Conservation (phyloP, 306 rosid species). For the Prunus fruticosa region DNA sequence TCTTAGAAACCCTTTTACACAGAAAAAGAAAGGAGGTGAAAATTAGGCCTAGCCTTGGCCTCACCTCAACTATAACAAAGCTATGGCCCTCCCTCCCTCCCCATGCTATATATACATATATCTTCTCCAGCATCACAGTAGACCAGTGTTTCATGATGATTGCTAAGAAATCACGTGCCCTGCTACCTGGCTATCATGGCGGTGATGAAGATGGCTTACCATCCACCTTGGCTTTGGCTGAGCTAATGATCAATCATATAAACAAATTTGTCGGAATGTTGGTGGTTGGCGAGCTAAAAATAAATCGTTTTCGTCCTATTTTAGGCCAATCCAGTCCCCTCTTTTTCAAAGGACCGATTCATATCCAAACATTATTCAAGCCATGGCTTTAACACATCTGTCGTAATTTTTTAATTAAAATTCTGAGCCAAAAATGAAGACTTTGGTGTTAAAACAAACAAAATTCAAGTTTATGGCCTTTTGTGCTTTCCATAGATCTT, state of each 20-base stretch:
- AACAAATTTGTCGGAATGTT: slow-evolving; percentile 72
- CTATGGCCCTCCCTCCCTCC: neutral
- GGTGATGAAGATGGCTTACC: slow-evolving; percentile 78
- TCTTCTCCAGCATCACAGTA: slow-evolving; percentile 1
- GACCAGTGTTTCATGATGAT: slow-evolving; percentile 8
- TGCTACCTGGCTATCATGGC: slow-evolving; percentile 38
- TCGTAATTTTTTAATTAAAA: neutral
- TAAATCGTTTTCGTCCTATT: slow-evolving; percentile 44
- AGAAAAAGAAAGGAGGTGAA: neutral
- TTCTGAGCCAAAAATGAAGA: neutral
- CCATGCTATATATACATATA: neutral
- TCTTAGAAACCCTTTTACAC: neutral
- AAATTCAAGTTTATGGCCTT: neutral
- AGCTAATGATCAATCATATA: slow-evolving; percentile 34
- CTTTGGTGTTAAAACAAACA: neutral
- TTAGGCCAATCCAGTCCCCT: slow-evolving; percentile 35
- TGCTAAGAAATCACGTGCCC: slow-evolving; percentile 48
- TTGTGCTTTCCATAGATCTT: neutral
- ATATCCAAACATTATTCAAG: neutral
- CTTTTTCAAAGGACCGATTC: neutral
- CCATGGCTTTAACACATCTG: neutral
- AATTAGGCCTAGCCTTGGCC: neutral
- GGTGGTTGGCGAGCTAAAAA: slow-evolving; percentile 55
- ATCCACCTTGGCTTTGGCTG: slow-evolving; percentile 34
- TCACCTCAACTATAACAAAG: neutral